Evolutionary conservation across 2,329 filamentous ascomycete species (phyloP), one percentile per base, ranked within the genome.

Genomic region (Zymoseptoria passerinii): DNA sequence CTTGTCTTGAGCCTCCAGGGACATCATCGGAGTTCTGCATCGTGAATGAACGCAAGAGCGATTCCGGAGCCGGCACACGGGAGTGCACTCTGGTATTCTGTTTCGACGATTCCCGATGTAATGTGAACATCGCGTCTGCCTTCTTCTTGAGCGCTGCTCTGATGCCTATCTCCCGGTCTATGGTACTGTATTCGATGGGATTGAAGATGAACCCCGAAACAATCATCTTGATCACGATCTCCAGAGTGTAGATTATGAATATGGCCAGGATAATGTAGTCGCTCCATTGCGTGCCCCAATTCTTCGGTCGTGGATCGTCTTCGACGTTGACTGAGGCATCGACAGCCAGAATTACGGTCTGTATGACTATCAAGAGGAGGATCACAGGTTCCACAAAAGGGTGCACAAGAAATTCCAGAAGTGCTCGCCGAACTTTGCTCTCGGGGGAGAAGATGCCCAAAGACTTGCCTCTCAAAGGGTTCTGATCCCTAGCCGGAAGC

Each of bases 151-250:
- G 77, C 9, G 87, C 89, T 63, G 86, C 85, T 55, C 83, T 84
- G 8, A 96, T 75, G 9, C 91, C 89, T 29, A 86, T 80, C 63
- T 87, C 83, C 55, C 89, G 83, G 72, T 95, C 89, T 61, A 95
- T 88, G 4, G 91, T 95, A 73, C 90, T 96, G 73, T 96, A 96
- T 70, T 96, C 92, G 8, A 84, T 78, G 1, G 94, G 89, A 70
- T 99, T 99, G 64, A 95, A 78, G 29, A 99, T 80, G 66, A 99
- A 88, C 0, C 94, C 95, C 0, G 94, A 99, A 0, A 99, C 95
- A 60, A 99, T 87, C 49, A 92, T 86, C 57, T 92, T 88, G 61
- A 89, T 85, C 57, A 87, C 77, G 40, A 95, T 81, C 73, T 99
- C 95, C 20, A 95, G 68, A 0, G 92, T 96, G 71, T 97, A 99